Evolutionary conservation across 208 protist genomes (phyloP).

Genomic region (Leishmania guyanensis): DNA sequence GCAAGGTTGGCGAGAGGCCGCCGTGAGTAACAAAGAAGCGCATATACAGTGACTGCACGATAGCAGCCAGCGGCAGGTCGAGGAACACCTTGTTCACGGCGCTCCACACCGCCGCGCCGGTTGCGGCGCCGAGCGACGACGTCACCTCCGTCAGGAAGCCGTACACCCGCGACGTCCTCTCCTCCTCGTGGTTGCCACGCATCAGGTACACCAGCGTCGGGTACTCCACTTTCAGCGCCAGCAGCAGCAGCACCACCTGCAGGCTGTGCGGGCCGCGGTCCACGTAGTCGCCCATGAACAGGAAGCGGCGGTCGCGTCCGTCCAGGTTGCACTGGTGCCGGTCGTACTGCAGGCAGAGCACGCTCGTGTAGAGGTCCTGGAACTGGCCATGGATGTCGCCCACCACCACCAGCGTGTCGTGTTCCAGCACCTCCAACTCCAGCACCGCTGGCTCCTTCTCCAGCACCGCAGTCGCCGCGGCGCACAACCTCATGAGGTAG

Average conservation of each 20-base stretch:
- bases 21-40: constrained; percentile 98
- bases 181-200: constrained; percentile 89
- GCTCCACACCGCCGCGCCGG: constrained; percentile 60
- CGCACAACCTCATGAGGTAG: constrained; percentile 40
- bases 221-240: constrained; percentile 85
- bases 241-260: constrained; percentile 70
- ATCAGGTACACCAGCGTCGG: constrained; percentile 77
- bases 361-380: constrained; percentile 58
- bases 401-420: constrained; percentile 74
- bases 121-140: constrained; percentile 41
- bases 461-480: constrained; percentile 41
- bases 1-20: constrained; percentile 92
- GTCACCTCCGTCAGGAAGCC: constrained; percentile 59
- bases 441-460: constrained; percentile 41
- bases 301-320: constrained; percentile 45
- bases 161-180: constrained; percentile 76
- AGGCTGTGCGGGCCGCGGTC: constrained; percentile 80
- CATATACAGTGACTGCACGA: constrained; percentile 75
- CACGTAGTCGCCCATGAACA: constrained; percentile 99
- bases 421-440: constrained; percentile 31
- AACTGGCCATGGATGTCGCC: constrained; percentile 88
- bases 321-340: constrained; percentile 34
- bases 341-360: constrained; percentile 70
- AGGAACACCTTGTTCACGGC: constrained; percentile 78
- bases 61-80: constrained; percentile 73